Percentiles rank a stretch among this genome's conserved stretches.
Evolutionary conservation across 2,329 filamentous ascomycete species (phyloP).

Genomic region (Purpureocillium lavendulum): DNA sequence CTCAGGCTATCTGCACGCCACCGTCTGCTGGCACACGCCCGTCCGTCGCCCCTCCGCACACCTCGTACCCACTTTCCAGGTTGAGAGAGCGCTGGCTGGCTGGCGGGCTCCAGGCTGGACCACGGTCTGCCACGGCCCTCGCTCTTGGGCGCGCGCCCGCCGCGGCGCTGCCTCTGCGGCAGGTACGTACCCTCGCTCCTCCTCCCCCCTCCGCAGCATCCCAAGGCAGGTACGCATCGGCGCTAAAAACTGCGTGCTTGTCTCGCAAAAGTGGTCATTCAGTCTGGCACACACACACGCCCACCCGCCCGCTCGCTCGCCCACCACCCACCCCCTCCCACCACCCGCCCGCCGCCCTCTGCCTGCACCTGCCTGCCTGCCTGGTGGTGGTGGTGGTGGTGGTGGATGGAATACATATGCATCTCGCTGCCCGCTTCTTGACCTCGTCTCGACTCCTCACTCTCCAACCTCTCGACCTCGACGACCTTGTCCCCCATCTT

Average conservation of each 20-base stretch:
- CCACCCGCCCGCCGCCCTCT: background rate
- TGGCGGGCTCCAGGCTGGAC: too few relatives aligned
- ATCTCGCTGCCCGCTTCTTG: slow-evolving; percentile 12
- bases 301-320: background rate
- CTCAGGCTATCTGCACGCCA: too few relatives aligned
- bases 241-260: slow-evolving; percentile 5
- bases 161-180: too few relatives aligned
- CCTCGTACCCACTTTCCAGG: too few relatives aligned
- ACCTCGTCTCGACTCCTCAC: background rate
- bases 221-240: slow-evolving; percentile 8
- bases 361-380: too few relatives aligned
- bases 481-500: slow-evolving; percentile 1
- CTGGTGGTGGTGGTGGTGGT: too few relatives aligned
- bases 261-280: slow-evolving; percentile 8
- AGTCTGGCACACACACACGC: background rate
- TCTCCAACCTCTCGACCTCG: background rate
- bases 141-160: too few relatives aligned
- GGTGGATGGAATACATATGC: slow-evolving; percentile 12
- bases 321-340: slow-evolving; percentile 3
- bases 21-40: too few relatives aligned
- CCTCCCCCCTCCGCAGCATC: background rate
- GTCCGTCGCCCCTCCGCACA: too few relatives aligned
- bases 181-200: too few relatives aligned
- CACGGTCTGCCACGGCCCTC: too few relatives aligned
- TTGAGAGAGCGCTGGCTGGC: too few relatives aligned